phyloP scores from a whole-genome alignment of 306 rosid species.

The Malus sylvestris region DNA sequence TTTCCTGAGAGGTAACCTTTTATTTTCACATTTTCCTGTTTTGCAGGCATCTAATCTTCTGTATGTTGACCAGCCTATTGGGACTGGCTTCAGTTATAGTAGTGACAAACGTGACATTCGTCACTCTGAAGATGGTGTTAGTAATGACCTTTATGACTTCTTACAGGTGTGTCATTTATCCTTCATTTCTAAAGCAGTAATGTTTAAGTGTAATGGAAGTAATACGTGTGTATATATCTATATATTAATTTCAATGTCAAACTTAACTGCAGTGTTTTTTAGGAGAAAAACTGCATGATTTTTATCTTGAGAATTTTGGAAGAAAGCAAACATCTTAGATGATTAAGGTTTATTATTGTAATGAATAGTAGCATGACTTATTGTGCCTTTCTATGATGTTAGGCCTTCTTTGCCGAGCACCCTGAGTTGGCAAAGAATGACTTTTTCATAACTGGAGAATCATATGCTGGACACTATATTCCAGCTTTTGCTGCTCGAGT shows the following conservation, averaged over 20 bases:
- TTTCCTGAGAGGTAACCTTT: slow-evolving; percentile 5
- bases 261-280: background rate
- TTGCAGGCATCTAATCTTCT: slow-evolving; percentile 86
- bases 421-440: slow-evolving; percentile 74
- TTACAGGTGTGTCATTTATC: slow-evolving; percentile 47
- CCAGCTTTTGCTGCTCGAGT: slow-evolving; percentile 97
- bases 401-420: slow-evolving; percentile 86
- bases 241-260: background rate
- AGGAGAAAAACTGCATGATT: background rate
- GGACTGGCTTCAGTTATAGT: slow-evolving; percentile 93
- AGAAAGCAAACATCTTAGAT: background rate
- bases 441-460: slow-evolving; percentile 90
- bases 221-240: no score
- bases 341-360: background rate
- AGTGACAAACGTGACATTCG: slow-evolving; percentile 72
- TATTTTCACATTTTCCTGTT: slow-evolving; percentile 10
- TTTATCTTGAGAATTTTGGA: background rate
- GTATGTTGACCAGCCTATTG: slow-evolving; percentile 94
- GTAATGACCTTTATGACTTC: slow-evolving; percentile 88
- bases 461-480: slow-evolving; percentile 97
- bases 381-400: slow-evolving; percentile 11
- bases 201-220: background rate
- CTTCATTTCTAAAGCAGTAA: background rate
- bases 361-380: background rate
- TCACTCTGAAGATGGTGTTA: slow-evolving; percentile 77